Evolutionary conservation across 2,329 filamentous ascomycete genomes (phyloP), one percentile per base, ranked within the genome.

Genomic region (Cladosporium cucumerinum): DNA sequence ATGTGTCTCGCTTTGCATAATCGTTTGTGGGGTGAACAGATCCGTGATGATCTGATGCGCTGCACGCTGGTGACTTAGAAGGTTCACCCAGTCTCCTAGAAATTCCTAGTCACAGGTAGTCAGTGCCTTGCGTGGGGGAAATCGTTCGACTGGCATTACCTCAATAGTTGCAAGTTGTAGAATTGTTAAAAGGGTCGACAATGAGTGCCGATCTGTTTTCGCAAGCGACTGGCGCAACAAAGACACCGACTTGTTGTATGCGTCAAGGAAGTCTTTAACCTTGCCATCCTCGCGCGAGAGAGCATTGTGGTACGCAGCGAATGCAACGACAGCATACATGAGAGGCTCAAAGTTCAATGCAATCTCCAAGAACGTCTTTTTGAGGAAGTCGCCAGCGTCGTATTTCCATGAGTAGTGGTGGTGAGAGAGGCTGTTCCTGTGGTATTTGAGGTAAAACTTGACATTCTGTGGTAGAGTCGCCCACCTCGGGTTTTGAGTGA

Each of bases 81-180:
- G 82, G 72, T 96, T 97, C 61, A 96, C 87, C 93, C 93, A 98
- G 75, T 99, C 95, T 14, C 95, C 95, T 54, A 98, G 84, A 72
- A 93, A 96, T 78, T 98, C 95, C 92, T 97, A 72, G 52, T 25
- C 23, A 39, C 2, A 54, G n/a, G 5, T 12, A 18, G 46, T 64
- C 25, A 64, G 62, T 34, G 14, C 32, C 11, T 54, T 18, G 51
- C 26, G 18, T 32, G 28, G 7, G 21, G 43, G 23, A 57, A 34
- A 43, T 32, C 12, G 21, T 30, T 23, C 32, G 21, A 39, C 18
- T 11, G 1, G 21, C 68, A 81, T 73, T 82, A 96, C 93, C 86
- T 99, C 95, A 64, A 97, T 95, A 3, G 92, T 96, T 63, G 93
- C 93, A 58, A 98, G 85, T 72, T 98, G 93, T 49, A 99, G 80